Conservation (phyloP, 805 yeast genomes). For the Wickerhamiella sorbophila region DNA sequence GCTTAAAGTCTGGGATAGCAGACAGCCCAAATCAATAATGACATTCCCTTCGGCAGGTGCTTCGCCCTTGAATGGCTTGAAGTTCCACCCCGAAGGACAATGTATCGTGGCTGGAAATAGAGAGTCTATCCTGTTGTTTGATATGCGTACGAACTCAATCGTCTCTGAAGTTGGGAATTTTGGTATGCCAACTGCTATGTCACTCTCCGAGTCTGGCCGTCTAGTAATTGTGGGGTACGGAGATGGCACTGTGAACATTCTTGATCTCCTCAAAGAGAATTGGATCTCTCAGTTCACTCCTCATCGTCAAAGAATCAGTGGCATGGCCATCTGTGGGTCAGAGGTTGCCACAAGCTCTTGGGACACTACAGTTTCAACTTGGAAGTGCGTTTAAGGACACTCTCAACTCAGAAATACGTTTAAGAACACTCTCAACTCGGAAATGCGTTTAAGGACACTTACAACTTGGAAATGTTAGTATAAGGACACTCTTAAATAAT, state of each 20-base stretch:
- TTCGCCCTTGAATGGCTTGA: neutral
- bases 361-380: neutral
- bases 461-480: no score
- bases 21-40: neutral
- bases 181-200: neutral
- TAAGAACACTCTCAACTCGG: no score
- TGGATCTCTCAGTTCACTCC: neutral
- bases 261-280: neutral
- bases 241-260: neutral
- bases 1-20: conserved; percentile 1
- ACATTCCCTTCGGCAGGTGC: neutral
- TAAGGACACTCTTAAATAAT: no score
- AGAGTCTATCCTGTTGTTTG: neutral
- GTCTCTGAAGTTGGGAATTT: neutral
- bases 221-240: neutral
- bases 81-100: neutral
- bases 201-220: neutral
- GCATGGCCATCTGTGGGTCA: neutral
- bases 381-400: neutral
- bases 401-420: no score
- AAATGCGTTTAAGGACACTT: no score
- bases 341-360: neutral
- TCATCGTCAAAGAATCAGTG: neutral
- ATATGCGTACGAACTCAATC: neutral
- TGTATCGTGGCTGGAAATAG: neutral